phyloP scores from a whole-genome alignment of 176 grass and related monocot species.

The Zea luxurians region DNA sequence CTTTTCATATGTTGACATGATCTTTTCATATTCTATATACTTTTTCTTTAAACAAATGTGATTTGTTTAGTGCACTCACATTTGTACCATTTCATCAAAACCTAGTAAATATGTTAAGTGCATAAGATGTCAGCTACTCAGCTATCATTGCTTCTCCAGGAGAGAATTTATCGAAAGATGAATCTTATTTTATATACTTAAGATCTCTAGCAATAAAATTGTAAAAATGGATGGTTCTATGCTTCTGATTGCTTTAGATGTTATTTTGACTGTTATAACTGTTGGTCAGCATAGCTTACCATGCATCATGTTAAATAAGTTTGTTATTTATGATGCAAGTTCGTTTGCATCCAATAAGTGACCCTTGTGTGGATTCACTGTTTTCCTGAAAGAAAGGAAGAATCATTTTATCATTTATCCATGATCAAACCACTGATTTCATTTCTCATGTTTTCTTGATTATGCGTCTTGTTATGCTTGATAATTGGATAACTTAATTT shows the following conservation, averaged over 20 bases:
- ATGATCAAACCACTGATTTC: slow-evolving; percentile 5
- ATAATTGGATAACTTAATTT: slow-evolving; percentile 35
- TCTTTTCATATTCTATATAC: neutral
- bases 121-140: slow-evolving; percentile 6
- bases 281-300: neutral
- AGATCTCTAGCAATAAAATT: slow-evolving; percentile 27
- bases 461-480: slow-evolving; percentile 24
- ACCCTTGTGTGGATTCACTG: neutral
- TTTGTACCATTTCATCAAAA: slow-evolving; percentile 12
- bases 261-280: slow-evolving; percentile 14
- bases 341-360: slow-evolving; percentile 30
- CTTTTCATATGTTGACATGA: neutral
- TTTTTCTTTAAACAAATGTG: neutral
- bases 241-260: slow-evolving; percentile 33
- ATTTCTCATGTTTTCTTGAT: slow-evolving; percentile 22
- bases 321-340: slow-evolving; percentile 28
- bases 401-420: slow-evolving; percentile 11
- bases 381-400: slow-evolving; percentile 1
- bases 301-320: neutral
- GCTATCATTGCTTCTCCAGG: neutral
- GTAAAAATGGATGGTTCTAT: neutral
- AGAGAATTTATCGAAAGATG: neutral
- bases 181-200: slow-evolving; percentile 25
- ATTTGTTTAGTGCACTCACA: slow-evolving; percentile 2
- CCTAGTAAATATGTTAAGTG: slow-evolving; percentile 8